Conservation (phyloP, 23 red algal genomes). For the Agarophyton chilense region DNA sequence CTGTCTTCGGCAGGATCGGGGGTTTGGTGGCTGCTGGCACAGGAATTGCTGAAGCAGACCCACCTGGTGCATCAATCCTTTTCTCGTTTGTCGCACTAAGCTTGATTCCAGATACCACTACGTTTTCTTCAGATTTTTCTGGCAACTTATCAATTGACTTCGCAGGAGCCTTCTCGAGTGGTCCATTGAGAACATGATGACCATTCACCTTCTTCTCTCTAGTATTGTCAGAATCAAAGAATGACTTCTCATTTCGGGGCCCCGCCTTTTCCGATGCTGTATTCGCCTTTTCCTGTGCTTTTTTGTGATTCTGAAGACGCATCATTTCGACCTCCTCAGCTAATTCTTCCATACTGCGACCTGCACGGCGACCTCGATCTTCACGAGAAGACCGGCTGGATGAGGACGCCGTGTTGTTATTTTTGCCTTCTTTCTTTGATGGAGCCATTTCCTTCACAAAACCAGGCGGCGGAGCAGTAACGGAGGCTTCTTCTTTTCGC, state of each 20-base stretch:
- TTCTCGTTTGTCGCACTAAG: neutral
- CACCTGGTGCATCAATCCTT: neutral
- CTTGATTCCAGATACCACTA: neutral
- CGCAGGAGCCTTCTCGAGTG: slow-evolving; percentile 7
- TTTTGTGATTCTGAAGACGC: slow-evolving; percentile 63
- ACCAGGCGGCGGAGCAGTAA: slow-evolving; percentile 51
- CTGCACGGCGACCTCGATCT: slow-evolving; percentile 27
- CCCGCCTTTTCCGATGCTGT: neutral
- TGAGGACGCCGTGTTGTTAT: neutral
- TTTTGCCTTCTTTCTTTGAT: neutral
- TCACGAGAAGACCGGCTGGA: neutral
- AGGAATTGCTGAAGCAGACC: neutral
- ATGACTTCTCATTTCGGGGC: slow-evolving; percentile 40
- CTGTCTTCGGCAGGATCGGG: neutral
- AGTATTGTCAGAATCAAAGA: slow-evolving; percentile 29
- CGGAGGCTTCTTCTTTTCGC: slow-evolving; percentile 33
- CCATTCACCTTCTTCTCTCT: slow-evolving; percentile 39
- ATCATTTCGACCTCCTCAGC: slow-evolving; percentile 83
- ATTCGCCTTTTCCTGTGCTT: neutral
- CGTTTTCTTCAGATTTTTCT: neutral
- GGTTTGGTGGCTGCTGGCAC: neutral
- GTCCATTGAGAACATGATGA: slow-evolving; percentile 12
- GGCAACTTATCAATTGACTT: neutral
- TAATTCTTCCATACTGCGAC: slow-evolving; percentile 52
- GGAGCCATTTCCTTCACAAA: slow-evolving; percentile 34